Evolutionary conservation across 495 filamentous ascomycete genomes (phyloP).

Genomic region (Neurospora sp.): DNA sequence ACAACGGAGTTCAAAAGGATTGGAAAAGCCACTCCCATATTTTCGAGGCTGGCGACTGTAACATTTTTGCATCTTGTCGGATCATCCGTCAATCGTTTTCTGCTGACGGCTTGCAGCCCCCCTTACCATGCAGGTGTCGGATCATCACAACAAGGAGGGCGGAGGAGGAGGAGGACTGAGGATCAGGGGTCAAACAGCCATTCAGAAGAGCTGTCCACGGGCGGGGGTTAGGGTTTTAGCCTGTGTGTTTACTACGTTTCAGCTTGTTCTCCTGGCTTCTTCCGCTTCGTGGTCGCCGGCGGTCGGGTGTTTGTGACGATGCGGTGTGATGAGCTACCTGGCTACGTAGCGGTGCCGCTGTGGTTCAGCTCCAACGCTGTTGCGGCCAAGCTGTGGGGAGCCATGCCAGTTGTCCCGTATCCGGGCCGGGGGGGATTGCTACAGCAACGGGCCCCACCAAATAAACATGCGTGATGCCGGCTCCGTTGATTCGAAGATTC

Average conservation of each 20-base stretch:
- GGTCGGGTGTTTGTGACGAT: neutral
- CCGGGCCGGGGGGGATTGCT: neutral
- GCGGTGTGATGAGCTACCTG: neutral
- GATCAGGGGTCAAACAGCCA: neutral
- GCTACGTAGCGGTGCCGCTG: neutral
- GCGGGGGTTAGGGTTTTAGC: slow-evolving; percentile 2
- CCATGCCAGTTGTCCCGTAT: neutral
- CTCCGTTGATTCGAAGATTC: neutral
- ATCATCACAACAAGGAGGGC: neutral
- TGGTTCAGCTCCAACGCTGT: neutral
- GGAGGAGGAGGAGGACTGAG: neutral
- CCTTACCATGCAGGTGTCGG: neutral
- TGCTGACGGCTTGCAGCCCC: neutral
- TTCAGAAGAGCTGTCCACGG: neutral
- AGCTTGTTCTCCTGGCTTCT: neutral
- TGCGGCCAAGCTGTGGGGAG: neutral
- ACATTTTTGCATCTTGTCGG: neutral
- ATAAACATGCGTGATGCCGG: slow-evolving; percentile 3
- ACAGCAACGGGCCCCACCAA: slow-evolving; percentile 10
- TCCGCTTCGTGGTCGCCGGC: neutral
- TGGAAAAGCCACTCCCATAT: neutral
- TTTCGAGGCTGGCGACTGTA: neutral
- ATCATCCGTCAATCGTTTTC: neutral
- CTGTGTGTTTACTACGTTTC: neutral
- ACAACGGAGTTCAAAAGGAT: neutral